Base-by-base conservation (phyloP, 495 filamentous ascomycete species). In the Penicillium egyptiacum region DNA sequence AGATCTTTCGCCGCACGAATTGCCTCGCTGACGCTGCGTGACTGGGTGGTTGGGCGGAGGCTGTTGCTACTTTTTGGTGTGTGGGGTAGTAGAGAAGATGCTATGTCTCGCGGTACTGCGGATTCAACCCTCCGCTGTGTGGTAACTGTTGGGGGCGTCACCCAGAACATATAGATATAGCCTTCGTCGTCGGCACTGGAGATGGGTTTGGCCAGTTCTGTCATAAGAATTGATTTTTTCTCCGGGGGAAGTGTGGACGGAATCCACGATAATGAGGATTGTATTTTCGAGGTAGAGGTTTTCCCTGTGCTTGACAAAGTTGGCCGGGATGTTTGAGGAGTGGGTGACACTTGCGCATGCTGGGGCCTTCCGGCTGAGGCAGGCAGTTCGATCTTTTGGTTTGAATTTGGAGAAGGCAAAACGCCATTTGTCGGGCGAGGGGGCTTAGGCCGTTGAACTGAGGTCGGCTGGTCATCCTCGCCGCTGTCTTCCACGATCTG, bases 101-200 rank as follows among this genome's bases (percentile, higher is more conserved):
- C 88, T 23, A 81, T 78, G 28, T 86, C 82, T 5, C 71, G 71
- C 0, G 85, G 79, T 14, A 84, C 10, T 16, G 80, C 2, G 79
- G 74, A 7, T 73, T 41, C 22, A 45, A 19, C 26, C 45, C 44
- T 16, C 17, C 33, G 35, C 4, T 72, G 71, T 46, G 74, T 68
- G 2, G 65, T 37, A 1, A 63, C 58, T n/a, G 70, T 79, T 52
- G 81, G 82, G 39, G 82, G 82, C 0, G 81, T 85, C 5, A 96
- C 77, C 91, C 92, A 96, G 81, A 97, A 98, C 63, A 98, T 94
- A 79, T 98, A 98, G 61, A 98, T 98, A 68, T 91, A 98, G 37
- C 94, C 94, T 43, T 90, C 80, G 45, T 95, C 90, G 63, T 98
- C 94, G 40, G 78, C 73, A 5, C 72, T 73, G 4, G 89, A 90